phyloP scores from a whole-genome alignment of 2,329 filamentous ascomycete species.

The Cladosporium sp. region DNA sequence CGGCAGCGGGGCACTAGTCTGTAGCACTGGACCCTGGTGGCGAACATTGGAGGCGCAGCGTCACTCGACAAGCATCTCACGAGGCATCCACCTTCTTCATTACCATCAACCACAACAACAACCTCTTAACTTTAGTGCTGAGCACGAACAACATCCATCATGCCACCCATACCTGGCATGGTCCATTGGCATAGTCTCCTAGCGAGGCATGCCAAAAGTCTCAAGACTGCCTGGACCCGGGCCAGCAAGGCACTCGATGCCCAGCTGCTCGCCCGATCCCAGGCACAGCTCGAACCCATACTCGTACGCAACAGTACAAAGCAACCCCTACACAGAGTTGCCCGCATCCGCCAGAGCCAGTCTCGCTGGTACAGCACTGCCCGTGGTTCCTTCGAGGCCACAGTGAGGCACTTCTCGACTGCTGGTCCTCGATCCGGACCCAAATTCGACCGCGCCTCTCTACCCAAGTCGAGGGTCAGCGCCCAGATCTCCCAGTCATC shows the following conservation, averaged over 20 bases:
- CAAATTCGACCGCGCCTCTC: slow-evolving; percentile 53
- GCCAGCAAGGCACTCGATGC: slow-evolving; percentile 32
- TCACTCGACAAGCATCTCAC: background rate
- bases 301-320: slow-evolving; percentile 58
- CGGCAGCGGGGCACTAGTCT: background rate
- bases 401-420: slow-evolving; percentile 53
- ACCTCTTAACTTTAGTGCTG: slow-evolving; percentile 14
- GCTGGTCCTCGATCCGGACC: slow-evolving; percentile 42
- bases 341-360: slow-evolving; percentile 63
- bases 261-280: slow-evolving; percentile 39
- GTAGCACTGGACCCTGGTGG: slow-evolving; percentile 6
- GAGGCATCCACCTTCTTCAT: background rate
- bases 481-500: slow-evolving; percentile 63
- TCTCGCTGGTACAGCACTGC: slow-evolving; percentile 63
- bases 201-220: slow-evolving; percentile 35
- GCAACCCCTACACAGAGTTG: slow-evolving; percentile 62
- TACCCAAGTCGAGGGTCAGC: slow-evolving; percentile 58
- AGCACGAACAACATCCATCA: slow-evolving; percentile 27
- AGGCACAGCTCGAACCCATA: slow-evolving; percentile 58
- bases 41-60: background rate
- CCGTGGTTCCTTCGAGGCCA: slow-evolving; percentile 45
- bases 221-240: slow-evolving; percentile 34
- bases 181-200: slow-evolving; percentile 39
- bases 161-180: slow-evolving; percentile 39
- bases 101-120: background rate